Evolutionary conservation across 768 basidiomycete species (phyloP), one percentile per base, ranked within the genome.

Genomic region (Mrakia blollopis): DNA sequence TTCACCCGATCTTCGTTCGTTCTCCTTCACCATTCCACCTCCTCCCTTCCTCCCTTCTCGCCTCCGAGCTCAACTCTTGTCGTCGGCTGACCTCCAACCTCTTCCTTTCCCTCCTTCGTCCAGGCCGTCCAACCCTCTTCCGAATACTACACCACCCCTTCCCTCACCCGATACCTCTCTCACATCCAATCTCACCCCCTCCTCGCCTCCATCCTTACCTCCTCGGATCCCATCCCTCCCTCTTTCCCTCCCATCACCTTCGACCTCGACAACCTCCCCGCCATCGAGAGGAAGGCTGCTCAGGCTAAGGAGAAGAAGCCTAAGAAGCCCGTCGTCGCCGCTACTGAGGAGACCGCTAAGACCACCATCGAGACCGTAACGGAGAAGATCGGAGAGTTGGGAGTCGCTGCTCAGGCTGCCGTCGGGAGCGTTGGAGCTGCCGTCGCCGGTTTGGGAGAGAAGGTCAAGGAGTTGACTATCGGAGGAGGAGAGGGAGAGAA

Each of bases 161-260:
- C 92, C 30, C 83, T 98, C 54, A 92, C 92, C 60, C 92, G 97
- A 63, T 98, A 96, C 87, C 96, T 98, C 82, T 91, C 95, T 84
- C 93, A 98, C 84, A 88, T 99, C 77, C 96, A 98, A 88, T 75
- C 37, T 69, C 79, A 35, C 50, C 79, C 50, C 16, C 25, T 74
- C 50, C 73, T 52, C 90, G 90, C 35, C 32, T 30, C 72, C n/a
- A 52, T 61, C 9, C 47, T 78, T 54, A 32, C 60, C 32, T 62
- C 60, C 57, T 70, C 67, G n/a, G 44, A 62, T 39, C 63, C 73
- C 39, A 62, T 60, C 61, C 54, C 73, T 16, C 60, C 60, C 30
- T 47, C 61, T 18, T 71, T 62, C 68, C 50, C 39, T 30, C 73
- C 73, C n/a, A 75, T 78, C 68, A 30, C 60, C 16, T 74, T 78